Base-by-base conservation (phyloP, 1,284 basidiomycete genomes). In the Tranzscheliella williamsii region DNA sequence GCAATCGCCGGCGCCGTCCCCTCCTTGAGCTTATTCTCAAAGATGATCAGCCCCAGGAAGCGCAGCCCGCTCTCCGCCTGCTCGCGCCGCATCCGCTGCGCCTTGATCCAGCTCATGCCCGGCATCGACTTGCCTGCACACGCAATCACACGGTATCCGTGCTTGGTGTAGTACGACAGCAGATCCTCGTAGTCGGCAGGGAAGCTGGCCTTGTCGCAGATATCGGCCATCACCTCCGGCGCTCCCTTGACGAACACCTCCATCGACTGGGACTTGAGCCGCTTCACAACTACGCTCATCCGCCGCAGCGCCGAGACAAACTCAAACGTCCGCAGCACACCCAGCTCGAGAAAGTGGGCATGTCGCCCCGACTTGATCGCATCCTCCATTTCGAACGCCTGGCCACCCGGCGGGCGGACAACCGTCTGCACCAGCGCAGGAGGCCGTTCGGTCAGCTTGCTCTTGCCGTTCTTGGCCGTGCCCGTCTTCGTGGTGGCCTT, bases 161-260 rank as follows among this genome's bases (percentile, higher is more conserved):
- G 89, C 72, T 89, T 88, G 6, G 95, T 99, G 78, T 98, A 98
- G 79, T 97, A 97, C 4, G 91, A 90, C 15, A 99, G 82, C 45
- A 98, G 82, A 75, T 98, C 95, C 24, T 96, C 92, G 75, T 96
- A 99, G 79, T 99, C 94, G 52, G 88, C 84, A 0, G 95, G 95
- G 51, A 77, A 71, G 2, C 71, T 62, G n/a, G 56, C 51, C 31
- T 48, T 52, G 44, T 73, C 69, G 54, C 75, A 99, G 51, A 99
- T 97, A 36, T 95, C 93, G 3, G 81, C 79, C 92, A 99, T 98
- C 45, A 95, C 90, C 78, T 99, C 95, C 0, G 95, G 95, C 1
- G 95, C 95, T 18, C 95, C 95, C 78, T 99, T 99, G 75, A 94
- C 93, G 77, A 96, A 98, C 7, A 97, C 84, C 76, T 98, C 94